Conservation (phyloP, 1,139 yeast genomes). For the Eremothecium cymbalariae region DNA sequence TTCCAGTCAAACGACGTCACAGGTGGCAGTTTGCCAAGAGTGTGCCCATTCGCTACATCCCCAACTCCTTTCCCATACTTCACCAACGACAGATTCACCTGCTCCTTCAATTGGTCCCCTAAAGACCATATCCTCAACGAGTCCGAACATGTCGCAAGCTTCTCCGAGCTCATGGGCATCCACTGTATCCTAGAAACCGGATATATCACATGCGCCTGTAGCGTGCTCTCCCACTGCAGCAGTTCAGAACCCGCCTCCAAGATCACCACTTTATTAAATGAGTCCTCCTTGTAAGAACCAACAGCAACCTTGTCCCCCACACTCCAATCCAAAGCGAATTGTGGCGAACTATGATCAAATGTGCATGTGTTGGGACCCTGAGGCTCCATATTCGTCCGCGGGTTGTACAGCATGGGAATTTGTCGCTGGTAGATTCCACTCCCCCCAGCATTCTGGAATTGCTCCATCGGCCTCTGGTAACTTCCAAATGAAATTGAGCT, state of each 20-base stretch:
- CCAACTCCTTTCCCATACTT: slow-evolving; percentile 27
- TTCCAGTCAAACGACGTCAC: slow-evolving; percentile 95
- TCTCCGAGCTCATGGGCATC: slow-evolving; percentile 41
- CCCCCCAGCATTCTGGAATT: slow-evolving; percentile 6
- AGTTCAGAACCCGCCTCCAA: slow-evolving; percentile 33
- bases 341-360: slow-evolving; percentile 13
- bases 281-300: slow-evolving; percentile 32
- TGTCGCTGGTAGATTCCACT: slow-evolving; percentile 10
- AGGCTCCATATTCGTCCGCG: slow-evolving; percentile 5
- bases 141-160: slow-evolving; percentile 33
- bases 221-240: slow-evolving; percentile 41
- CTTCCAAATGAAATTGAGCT: slow-evolving; percentile 29
- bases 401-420: slow-evolving; percentile 9
- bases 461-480: slow-evolving; percentile 20
- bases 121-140: slow-evolving; percentile 31
- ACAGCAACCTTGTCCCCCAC: slow-evolving; percentile 27
- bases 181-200: slow-evolving; percentile 60
- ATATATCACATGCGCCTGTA: slow-evolving; percentile 47
- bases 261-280: slow-evolving; percentile 26
- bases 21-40: slow-evolving; percentile 49
- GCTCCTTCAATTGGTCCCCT: slow-evolving; percentile 25
- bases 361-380: background rate
- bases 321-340: slow-evolving; percentile 31
- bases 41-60: slow-evolving; percentile 9
- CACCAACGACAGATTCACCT: slow-evolving; percentile 28